Base-by-base conservation (phyloP, 179 eudicot species). In the Kewa caespitosa region DNA sequence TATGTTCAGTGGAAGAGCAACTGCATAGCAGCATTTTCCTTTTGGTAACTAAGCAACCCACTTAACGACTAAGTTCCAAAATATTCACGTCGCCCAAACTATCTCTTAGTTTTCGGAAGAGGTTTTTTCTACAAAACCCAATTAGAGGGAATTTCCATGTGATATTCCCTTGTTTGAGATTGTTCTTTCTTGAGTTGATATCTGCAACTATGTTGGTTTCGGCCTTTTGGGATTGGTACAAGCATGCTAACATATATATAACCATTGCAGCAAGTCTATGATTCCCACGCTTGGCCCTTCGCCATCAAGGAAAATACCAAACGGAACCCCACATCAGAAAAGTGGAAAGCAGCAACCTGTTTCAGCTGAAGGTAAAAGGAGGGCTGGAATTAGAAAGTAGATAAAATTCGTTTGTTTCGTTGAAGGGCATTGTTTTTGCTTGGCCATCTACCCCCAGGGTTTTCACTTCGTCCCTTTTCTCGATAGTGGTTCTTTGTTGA, bases 291-390 rank as follows among this genome's bases (percentile, higher is more conserved):
- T 76, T 57, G 81, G 87, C 59, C 81, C 90, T 37, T 84, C 92
- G 13, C 90, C 87, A 25, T 82, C 88, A 38, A 83, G 81, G 73
- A 92, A 95, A 81, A 66, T 79, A 67, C 81, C 77, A 39, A 90
- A 81, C 59, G 90, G 87, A 31, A 68, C 79, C 22, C 85, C 77
- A 73, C 70, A 76, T 52, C 87, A 74, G 73, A 83, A 83, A 67
- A 87, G n/a, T 60, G 93, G 93, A 74, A 85, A 89, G 80, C 97
- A 68, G 65, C 84, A 85, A 59, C 80, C 77, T 13, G 54, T 75
- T 61, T 78, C 90, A 38, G 81, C 85, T 37, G 97, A 88, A 70
- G 79, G 76, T 20, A 95, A 89, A 81, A 79, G 97, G 48, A 95
- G 90, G 82, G 55, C 62, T 25, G 93, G 87, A 60, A 86, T 43